A percentile compares a stretch with the other conserved stretches of the same genome.
Evolutionary conservation across 2,329 filamentous ascomycete species (phyloP).

Genomic region (Hypoxylon sp.): DNA sequence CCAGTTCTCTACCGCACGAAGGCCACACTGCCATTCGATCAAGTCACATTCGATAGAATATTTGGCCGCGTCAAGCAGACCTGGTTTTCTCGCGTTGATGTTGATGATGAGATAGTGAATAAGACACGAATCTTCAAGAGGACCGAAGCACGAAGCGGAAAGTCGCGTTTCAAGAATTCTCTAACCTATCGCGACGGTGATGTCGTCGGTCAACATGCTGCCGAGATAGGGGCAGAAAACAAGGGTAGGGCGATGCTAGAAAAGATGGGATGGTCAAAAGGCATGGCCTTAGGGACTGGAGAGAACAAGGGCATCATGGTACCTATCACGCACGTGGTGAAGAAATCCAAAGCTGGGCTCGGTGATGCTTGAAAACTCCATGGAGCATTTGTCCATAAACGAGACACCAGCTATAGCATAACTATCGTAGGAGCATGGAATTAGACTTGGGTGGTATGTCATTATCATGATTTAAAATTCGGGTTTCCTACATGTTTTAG

Average conservation of each 20-base stretch:
- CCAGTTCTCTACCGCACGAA: conserved; percentile 83
- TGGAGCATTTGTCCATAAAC: neutral
- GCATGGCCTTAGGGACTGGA: conserved; percentile 83
- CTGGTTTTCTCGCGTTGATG: conserved; percentile 70
- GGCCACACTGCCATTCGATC: conserved; percentile 73
- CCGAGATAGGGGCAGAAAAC: conserved; percentile 86
- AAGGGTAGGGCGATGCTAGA: conserved; percentile 89
- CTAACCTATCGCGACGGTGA: conserved; percentile 85
- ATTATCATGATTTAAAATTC: neutral
- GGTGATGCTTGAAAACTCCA: conserved; percentile 63
- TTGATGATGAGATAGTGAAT: conserved; percentile 50
- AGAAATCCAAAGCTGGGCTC: conserved; percentile 86
- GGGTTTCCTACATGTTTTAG: neutral
- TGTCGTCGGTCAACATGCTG: conserved; percentile 85
- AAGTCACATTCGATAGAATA: conserved; percentile 66
- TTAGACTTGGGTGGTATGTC: neutral
- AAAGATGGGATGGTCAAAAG: conserved; percentile 96
- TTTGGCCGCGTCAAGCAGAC: conserved; percentile 64
- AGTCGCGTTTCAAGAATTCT: conserved; percentile 53
- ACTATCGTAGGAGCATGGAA: conserved; percentile 7
- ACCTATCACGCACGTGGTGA: conserved; percentile 89
- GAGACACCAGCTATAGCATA: neutral
- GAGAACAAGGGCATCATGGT: conserved; percentile 92
- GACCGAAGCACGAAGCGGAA: conserved; percentile 51
- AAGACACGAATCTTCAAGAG: conserved; percentile 49